Percentiles rank a stretch among this genome's conserved stretches.
These are phyloP conservation scores for Salix udensis DNA, from an alignment of 345 rosid genomes.

Conservation along the genomic window DNA sequence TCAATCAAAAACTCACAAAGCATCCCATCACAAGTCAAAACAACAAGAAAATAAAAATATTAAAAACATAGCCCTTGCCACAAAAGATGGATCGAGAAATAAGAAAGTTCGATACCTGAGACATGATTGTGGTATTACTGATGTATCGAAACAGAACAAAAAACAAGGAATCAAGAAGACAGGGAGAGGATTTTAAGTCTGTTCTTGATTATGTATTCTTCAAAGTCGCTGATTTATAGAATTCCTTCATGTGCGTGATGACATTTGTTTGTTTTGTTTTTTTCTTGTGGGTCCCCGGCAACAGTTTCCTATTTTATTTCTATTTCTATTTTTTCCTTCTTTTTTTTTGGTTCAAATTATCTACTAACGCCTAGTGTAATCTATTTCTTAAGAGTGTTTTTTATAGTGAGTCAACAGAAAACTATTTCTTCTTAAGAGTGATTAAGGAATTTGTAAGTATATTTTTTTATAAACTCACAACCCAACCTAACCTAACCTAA, in stretches of 20 bases:
- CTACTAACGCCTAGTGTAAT: not conserved
- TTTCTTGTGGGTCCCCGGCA: not conserved
- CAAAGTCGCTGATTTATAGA: not conserved
- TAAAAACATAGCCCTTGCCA: not conserved
- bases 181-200: too few species aligned
- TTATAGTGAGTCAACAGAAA: not conserved
- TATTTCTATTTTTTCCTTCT: fast-evolving
- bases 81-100: not conserved
- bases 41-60: not conserved
- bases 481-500: too few species aligned
- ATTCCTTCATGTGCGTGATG: not conserved
- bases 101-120: not conserved
- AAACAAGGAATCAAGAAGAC: not conserved
- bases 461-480: too few species aligned
- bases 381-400: too few species aligned
- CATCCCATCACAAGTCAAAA: not conserved
- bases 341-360: too few species aligned
- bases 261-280: too few species aligned
- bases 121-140: not conserved
- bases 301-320: not conserved
- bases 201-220: not conserved
- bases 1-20: not conserved
- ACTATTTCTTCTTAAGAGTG: too few species aligned
- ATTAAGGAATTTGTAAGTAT: too few species aligned
- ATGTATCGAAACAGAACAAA: not conserved